phyloP scores from a whole-genome alignment of 208 protist genomes.

The Trypanosoma grayi region DNA sequence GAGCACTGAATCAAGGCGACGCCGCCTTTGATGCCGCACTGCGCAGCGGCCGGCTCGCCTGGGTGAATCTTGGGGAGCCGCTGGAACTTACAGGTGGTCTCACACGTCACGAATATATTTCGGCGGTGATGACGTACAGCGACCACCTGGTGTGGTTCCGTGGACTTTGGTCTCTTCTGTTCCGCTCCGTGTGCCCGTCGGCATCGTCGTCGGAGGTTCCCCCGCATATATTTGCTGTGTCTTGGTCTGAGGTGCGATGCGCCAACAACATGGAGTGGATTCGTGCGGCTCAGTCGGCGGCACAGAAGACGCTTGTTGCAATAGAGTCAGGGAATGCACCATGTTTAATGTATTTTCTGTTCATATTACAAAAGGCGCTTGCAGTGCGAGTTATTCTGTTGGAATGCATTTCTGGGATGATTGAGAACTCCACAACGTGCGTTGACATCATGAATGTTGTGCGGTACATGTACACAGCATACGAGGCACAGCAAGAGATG shows the following conservation, averaged over 20 bases:
- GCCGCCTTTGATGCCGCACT: conserved; percentile 18
- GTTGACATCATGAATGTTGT: conserved; percentile 57
- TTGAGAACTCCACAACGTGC: conserved; percentile 54
- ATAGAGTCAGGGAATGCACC: conserved; percentile 44
- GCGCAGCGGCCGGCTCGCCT: neutral
- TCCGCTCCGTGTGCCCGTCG: conserved; percentile 38
- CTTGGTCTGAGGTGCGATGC: conserved; percentile 48
- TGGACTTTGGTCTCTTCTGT: conserved; percentile 63
- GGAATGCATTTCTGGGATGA: conserved; percentile 54
- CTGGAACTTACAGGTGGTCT: neutral
- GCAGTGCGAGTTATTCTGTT: conserved; percentile 45
- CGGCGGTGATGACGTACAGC: conserved; percentile 33
- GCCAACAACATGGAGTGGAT: conserved; percentile 43
- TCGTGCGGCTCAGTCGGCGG: conserved; percentile 30
- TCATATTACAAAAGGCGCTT: conserved; percentile 52
- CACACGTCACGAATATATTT: conserved; percentile 10
- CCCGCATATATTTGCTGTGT: conserved; percentile 67
- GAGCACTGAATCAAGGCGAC: neutral
- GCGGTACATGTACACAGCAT: conserved; percentile 46
- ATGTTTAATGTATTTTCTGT: conserved; percentile 58
- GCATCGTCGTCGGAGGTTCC: conserved; percentile 17
- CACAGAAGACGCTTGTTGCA: conserved; percentile 34
- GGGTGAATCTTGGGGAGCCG: conserved; percentile 3
- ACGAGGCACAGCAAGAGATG: conserved; percentile 40
- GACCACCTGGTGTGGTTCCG: conserved; percentile 53